Evolutionary conservation across 495 filamentous ascomycete species (phyloP).

Genomic region (Lichenothelia convexa): DNA sequence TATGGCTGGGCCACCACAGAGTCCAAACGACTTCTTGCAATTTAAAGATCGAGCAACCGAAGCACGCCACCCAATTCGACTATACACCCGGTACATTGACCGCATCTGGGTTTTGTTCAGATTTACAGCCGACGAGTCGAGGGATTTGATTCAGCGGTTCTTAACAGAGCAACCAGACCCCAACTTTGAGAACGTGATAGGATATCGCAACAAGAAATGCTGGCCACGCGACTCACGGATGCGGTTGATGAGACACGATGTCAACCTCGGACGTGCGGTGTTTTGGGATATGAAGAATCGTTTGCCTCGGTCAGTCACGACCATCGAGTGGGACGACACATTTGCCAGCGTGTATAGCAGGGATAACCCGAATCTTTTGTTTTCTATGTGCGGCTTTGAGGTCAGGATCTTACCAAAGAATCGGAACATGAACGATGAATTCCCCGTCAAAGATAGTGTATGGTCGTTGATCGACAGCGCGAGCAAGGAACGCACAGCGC

Average conservation of each 20-base stretch:
- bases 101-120: conserved; percentile 96
- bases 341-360: conserved; percentile 98
- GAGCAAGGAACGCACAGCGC: conserved; percentile 89
- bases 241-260: conserved; percentile 97
- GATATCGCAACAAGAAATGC: conserved; percentile 98
- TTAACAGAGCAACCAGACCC: conserved; percentile 96
- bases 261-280: conserved; percentile 91
- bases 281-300: conserved; percentile 99
- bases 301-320: conserved; percentile 82
- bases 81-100: conserved; percentile 96
- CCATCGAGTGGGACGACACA: conserved; percentile 98
- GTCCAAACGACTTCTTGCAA: conserved; percentile 95
- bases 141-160: conserved; percentile 94
- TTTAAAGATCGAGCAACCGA: conserved; percentile 86
- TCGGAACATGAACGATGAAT: conserved; percentile 88
- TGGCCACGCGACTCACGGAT: conserved; percentile 97
- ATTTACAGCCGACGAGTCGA: conserved; percentile 81
- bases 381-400: conserved; percentile 97
- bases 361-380: conserved; percentile 93
- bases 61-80: conserved; percentile 78
- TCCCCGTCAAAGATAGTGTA: conserved; percentile 91
- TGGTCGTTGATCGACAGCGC: conserved; percentile 96
- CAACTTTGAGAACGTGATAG: conserved; percentile 98
- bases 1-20: conserved; percentile 91
- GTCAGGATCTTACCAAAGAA: conserved; percentile 94